Evolutionary conservation across 108 stramenopile genomes (phyloP), one percentile per base, ranked within the genome.

Genomic region (Discostella stelligeroides): DNA sequence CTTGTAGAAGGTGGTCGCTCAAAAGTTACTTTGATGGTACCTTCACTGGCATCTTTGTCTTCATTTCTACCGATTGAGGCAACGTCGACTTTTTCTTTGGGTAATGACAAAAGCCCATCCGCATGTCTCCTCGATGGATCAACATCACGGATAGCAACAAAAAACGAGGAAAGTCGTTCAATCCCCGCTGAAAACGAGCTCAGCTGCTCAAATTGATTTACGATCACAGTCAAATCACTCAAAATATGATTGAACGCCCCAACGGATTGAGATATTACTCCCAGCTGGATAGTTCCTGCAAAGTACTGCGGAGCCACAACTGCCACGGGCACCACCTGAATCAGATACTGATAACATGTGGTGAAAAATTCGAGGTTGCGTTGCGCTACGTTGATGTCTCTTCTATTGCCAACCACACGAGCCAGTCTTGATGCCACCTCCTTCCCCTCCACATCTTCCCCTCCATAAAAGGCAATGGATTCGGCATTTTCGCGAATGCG

Each of bases 281-380:
- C 97, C 62, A 98, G 67, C 73, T 93, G 86, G 47, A 97, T 92
- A 14, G 78, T 73, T 30, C 95, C 95, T 12, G 90, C 81, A 80
- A 98, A 98, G 69, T 93, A 98, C 27, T 88, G 82, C 6, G 96
- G 95, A 0, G 97, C 96, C 0, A 98, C 96, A 17, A 98, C 95
- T 0, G 86, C 85, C 12, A 96, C 86, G 15, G 97, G 97, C 29
- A 98, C 79, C n/a, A 98, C 75, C 80, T 95, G 92, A 21, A 92
- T 82, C 23, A 95, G 68, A 60, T 89, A 97, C 1, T 90, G 89
- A 65, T 98, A 97, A 17, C 75, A 77, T 20, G 87, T 95, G 11
- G 95, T 96, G 76, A 98, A 98, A 56, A 95, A 93, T 68, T 98
- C 97, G 23, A 98, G 79, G 66, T 97, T 95, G 30, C 97, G 72